Evolutionary conservation across 2,329 filamentous ascomycete genomes (phyloP).

Genomic region (Colletotrichum coccodes): DNA sequence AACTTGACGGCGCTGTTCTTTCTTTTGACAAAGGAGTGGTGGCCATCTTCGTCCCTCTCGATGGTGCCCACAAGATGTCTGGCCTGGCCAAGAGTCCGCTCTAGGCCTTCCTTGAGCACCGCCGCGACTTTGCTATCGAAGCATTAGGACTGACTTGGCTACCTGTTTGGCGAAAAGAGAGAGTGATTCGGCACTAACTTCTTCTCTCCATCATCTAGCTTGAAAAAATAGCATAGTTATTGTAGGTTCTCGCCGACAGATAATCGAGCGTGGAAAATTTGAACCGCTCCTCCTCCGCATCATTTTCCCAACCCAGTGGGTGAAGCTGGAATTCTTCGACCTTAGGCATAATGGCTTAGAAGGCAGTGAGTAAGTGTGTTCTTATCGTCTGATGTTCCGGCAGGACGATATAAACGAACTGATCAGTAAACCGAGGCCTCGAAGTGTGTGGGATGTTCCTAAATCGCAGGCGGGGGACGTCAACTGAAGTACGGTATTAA

Average conservation of each 20-base stretch:
- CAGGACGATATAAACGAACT: too few species aligned
- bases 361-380: neutral
- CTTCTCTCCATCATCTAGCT: constrained; percentile 44
- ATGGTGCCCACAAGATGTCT: too few species aligned
- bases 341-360: constrained; percentile 38
- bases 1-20: constrained; percentile 46
- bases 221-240: constrained; percentile 53
- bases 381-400: too few species aligned
- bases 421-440: too few species aligned
- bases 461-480: too few species aligned
- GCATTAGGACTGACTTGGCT: neutral
- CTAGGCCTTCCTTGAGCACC: constrained; percentile 46
- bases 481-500: too few species aligned
- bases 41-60: constrained; percentile 46
- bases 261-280: constrained; percentile 50
- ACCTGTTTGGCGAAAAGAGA: too few species aligned
- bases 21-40: constrained; percentile 51
- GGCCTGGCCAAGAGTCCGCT: too few species aligned
- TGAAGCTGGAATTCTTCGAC: constrained; percentile 42
- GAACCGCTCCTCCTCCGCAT: constrained; percentile 47
- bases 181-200: neutral
- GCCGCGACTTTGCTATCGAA: constrained; percentile 33
- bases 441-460: too few species aligned
- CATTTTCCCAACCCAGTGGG: constrained; percentile 48
- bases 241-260: constrained; percentile 44